Conservation (phyloP, 1,139 yeast species). For the Meyerozyma smithsonii region DNA sequence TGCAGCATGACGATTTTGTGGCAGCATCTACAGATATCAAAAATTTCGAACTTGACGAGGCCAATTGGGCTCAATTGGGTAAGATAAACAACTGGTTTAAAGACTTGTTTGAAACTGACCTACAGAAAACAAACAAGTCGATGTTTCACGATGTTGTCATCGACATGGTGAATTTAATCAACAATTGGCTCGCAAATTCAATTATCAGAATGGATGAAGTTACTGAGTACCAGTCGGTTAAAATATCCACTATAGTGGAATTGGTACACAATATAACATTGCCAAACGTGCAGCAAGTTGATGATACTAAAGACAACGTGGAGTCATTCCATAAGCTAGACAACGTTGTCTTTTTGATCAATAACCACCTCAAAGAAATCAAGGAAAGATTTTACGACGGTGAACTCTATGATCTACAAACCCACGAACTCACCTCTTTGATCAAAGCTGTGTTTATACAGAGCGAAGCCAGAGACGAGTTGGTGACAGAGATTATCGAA, state of each 20-base stretch:
- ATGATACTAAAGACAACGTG: slow-evolving; percentile 15
- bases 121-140: slow-evolving; percentile 22
- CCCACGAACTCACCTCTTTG: slow-evolving; percentile 60
- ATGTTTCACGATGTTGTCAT: slow-evolving; percentile 25
- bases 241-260: slow-evolving; percentile 24
- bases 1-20: slow-evolving; percentile 12
- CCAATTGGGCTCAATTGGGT: slow-evolving; percentile 18
- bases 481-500: slow-evolving; percentile 56
- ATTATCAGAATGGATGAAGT: slow-evolving; percentile 29
- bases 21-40: slow-evolving; percentile 10
- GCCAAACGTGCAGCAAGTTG: slow-evolving; percentile 12
- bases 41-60: slow-evolving; percentile 18
- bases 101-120: slow-evolving; percentile 18
- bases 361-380: slow-evolving; percentile 60
- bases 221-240: slow-evolving; percentile 32
- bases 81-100: slow-evolving; percentile 24
- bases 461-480: slow-evolving; percentile 57
- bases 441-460: slow-evolving; percentile 63
- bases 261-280: slow-evolving; percentile 13
- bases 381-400: slow-evolving; percentile 70
- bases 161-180: slow-evolving; percentile 26
- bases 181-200: slow-evolving; percentile 25
- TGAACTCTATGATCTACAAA: slow-evolving; percentile 64
- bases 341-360: slow-evolving; percentile 44
- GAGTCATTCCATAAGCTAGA: slow-evolving; percentile 37